Evolutionary conservation across 306 rosid species (phyloP).

Genomic region (Vigna unguiculata): DNA sequence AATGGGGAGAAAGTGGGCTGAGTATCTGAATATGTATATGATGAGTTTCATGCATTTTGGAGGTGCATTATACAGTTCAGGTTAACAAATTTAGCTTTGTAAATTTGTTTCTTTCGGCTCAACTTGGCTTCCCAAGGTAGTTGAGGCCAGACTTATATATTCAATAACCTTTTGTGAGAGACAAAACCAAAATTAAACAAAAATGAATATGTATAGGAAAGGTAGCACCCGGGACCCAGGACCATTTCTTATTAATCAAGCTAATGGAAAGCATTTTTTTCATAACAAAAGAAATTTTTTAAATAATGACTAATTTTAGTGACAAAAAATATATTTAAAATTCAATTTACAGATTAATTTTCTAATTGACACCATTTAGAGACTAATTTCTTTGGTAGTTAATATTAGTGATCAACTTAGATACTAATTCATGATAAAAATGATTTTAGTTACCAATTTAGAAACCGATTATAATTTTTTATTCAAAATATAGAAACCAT

Average conservation of each 20-base stretch:
- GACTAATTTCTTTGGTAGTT: no score
- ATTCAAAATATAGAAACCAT: no score
- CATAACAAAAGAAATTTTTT: no score
- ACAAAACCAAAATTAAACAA: slow-evolving; percentile 7
- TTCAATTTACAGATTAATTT: no score
- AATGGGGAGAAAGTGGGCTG: slow-evolving; percentile 45
- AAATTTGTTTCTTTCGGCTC: slow-evolving; percentile 22
- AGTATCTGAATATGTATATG: slow-evolving; percentile 2
- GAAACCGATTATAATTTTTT: no score
- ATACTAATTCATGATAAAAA: no score
- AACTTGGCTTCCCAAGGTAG: slow-evolving; percentile 31
- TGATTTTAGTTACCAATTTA: no score
- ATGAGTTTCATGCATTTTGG: slow-evolving; percentile 31
- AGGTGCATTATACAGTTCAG: slow-evolving; percentile 47
- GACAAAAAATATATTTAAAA: no score
- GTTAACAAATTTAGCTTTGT: slow-evolving; percentile 21
- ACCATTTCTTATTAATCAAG: slow-evolving; percentile 24
- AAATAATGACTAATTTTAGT: no score
- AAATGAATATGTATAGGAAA: background rate
- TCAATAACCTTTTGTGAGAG: slow-evolving; percentile 25
- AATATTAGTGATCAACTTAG: no score
- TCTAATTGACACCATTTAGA: no score
- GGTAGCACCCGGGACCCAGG: slow-evolving; percentile 29
- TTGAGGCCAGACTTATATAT: slow-evolving; percentile 21
- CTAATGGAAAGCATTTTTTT: no score